Evolutionary conservation across 345 rosid species (phyloP).

Genomic region (Psidium friedrichsthalianum): DNA sequence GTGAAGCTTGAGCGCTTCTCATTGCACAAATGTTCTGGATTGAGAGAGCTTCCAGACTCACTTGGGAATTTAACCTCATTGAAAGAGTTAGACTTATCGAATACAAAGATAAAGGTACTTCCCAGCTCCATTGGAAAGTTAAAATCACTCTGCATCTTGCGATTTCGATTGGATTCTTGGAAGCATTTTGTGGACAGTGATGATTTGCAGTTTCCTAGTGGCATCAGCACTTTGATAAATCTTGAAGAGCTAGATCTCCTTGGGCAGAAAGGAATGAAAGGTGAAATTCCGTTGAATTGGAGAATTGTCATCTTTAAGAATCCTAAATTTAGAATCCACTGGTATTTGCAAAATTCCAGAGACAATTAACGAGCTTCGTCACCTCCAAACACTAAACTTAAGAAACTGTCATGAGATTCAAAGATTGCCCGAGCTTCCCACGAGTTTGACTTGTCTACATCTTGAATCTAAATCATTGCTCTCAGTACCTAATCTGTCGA

Average conservation of each 20-base stretch:
- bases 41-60: neutral
- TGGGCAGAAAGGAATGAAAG: rapidly evolving
- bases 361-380: neutral
- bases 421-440: neutral
- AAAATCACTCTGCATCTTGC: neutral
- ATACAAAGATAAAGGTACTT: neutral
- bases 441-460: neutral
- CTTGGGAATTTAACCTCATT: neutral
- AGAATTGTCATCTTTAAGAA: neutral
- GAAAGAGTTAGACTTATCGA: neutral
- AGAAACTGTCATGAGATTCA: neutral
- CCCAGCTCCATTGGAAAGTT: neutral
- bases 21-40: neutral
- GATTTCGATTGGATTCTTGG: no score
- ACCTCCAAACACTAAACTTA: neutral
- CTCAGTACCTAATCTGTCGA: neutral
- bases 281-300: neutral
- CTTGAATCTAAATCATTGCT: neutral
- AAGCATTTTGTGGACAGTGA: no score
- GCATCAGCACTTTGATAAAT: neutral
- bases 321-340: neutral
- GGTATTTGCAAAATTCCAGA: neutral
- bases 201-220: neutral
- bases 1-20: neutral
- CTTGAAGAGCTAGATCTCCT: neutral